Conservation (phyloP, 352 stramenopile species). For the Phytophthora pistaciae region DNA sequence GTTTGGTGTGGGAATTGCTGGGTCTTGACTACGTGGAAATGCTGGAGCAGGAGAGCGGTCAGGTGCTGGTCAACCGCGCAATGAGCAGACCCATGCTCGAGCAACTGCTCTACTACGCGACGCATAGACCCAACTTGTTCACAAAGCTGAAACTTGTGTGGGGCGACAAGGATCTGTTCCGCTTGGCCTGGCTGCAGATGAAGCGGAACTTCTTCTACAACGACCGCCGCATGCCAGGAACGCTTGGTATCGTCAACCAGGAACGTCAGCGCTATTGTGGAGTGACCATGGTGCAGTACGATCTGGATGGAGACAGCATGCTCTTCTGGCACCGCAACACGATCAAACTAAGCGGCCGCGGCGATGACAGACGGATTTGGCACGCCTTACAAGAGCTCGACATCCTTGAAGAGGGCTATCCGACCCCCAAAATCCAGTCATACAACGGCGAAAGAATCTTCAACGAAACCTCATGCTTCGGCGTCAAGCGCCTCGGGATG, state of each 20-base stretch:
- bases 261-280: slow-evolving; percentile 49
- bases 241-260: slow-evolving; percentile 49
- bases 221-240: slow-evolving; percentile 43
- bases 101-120: slow-evolving; percentile 58
- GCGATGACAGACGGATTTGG: slow-evolving; percentile 49
- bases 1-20: slow-evolving; percentile 61
- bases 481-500: slow-evolving; percentile 60
- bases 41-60: slow-evolving; percentile 62
- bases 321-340: slow-evolving; percentile 67
- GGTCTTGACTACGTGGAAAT: slow-evolving; percentile 54
- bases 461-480: slow-evolving; percentile 76
- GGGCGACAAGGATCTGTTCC: slow-evolving; percentile 69
- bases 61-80: slow-evolving; percentile 52
- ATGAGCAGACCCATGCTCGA: slow-evolving; percentile 45
- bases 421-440: slow-evolving; percentile 52
- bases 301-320: slow-evolving; percentile 42
- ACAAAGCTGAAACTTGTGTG: slow-evolving; percentile 58
- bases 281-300: slow-evolving; percentile 64
- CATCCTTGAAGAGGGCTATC: slow-evolving; percentile 25
- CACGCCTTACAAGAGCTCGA: slow-evolving; percentile 53
- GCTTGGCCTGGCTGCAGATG: slow-evolving; percentile 57
- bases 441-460: slow-evolving; percentile 71
- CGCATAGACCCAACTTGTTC: slow-evolving; percentile 53
- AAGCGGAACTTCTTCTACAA: slow-evolving; percentile 48
- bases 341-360: slow-evolving; percentile 65